A percentile compares a stretch with the other conserved stretches of the same genome.
Conservation (phyloP, 2,329 filamentous ascomycete species). For the Xylaria arbuscula region DNA sequence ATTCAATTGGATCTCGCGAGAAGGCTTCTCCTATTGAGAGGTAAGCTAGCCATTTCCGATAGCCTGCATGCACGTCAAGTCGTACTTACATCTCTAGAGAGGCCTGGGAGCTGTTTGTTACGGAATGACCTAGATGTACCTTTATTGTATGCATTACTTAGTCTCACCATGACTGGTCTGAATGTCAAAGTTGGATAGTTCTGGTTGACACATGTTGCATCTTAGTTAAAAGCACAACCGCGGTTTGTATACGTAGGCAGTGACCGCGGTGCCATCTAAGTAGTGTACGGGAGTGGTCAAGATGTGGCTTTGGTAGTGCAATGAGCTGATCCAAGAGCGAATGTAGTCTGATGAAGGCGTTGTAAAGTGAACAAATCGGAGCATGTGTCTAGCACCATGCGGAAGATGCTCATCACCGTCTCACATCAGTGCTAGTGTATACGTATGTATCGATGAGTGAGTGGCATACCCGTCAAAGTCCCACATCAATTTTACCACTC, state of each 20-base stretch:
- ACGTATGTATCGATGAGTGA: not conserved
- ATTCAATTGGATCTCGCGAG: constrained; percentile 2
- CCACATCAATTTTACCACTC: constrained; percentile 24
- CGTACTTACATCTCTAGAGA: not conserved
- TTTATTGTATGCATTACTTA: not conserved
- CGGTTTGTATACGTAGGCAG: not conserved
- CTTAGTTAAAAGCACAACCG: not conserved
- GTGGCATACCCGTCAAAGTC: constrained; percentile 2
- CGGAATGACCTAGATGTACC: not conserved
- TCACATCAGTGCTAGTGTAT: not conserved
- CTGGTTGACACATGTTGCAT: not conserved
- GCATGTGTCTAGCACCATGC: constrained; percentile 1
- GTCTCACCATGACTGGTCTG: too few relatives aligned
- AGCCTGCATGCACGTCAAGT: not conserved
- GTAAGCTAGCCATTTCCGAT: not conserved
- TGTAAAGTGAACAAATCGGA: not conserved
- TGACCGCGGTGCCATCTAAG: too few relatives aligned
- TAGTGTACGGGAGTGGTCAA: not conserved
- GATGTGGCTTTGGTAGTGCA: not conserved
- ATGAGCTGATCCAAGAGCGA: not conserved
- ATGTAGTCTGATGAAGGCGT: not conserved
- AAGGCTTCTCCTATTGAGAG: not conserved
- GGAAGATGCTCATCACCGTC: not conserved
- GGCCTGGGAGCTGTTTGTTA: not conserved
- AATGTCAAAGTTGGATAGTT: not conserved